A percentile compares a stretch with the other conserved stretches of the same genome.
phyloP scores from a whole-genome alignment of 305 asterid genomes.

The Nicotiana rustica region DNA sequence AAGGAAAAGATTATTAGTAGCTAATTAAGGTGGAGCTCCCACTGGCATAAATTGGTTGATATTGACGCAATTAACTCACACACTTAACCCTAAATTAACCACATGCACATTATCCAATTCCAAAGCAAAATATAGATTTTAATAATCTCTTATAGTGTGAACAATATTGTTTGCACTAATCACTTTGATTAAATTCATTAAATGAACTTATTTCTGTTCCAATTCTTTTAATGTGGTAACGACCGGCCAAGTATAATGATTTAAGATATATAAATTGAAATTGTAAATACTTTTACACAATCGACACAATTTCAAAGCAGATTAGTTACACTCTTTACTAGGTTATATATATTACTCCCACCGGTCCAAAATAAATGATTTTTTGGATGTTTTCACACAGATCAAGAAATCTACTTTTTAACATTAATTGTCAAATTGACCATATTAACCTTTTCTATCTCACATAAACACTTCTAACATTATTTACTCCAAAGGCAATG shows the following conservation, averaged over 20 bases:
- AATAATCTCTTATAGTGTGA: background rate
- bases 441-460: too few species aligned
- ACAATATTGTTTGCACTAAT: constrained; percentile 18
- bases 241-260: background rate
- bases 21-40: background rate
- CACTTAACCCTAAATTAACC: background rate
- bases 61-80: constrained; percentile 12
- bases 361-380: too few species aligned
- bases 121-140: background rate
- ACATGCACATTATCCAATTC: constrained; percentile 28
- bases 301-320: too few species aligned
- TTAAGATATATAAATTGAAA: too few species aligned
- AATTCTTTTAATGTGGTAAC: background rate
- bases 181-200: background rate
- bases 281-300: too few species aligned
- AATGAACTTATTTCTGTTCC: background rate
- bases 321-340: too few species aligned
- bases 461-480: too few species aligned
- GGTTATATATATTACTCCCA: too few species aligned
- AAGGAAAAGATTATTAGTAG: background rate
- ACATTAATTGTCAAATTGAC: too few species aligned
- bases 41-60: constrained; percentile 13
- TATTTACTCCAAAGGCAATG: too few species aligned
- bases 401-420: too few species aligned
- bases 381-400: too few species aligned